Evolutionary conservation across 2,329 filamentous ascomycete species (phyloP), one percentile per base, ranked within the genome.

Genomic region (Colletotrichum sp.): DNA sequence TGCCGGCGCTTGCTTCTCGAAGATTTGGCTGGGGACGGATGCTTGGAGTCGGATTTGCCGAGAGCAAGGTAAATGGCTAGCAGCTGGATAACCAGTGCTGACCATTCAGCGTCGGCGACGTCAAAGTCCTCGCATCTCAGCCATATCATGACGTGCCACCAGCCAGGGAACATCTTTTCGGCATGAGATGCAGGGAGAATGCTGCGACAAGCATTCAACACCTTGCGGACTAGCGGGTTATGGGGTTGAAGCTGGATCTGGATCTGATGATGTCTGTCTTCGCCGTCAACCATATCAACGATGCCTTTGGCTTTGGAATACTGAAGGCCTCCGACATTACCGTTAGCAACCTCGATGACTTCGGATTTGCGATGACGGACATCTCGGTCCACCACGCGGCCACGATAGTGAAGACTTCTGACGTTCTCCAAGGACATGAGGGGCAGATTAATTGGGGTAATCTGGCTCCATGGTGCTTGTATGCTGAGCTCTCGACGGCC

Each of bases 91-190:
- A 91, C 86, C 61, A 93, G 81, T 3, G 92, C 90, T 6, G 92
- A 93, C 93, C 93, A 96, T 81, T 96, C 94, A 2, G 84, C 71
- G 75, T 93, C 88, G 5, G 83, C 82, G 16, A 86, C 80, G 9
- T 84, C 79, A 6, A 87, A 83, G 6, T 87, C 84, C 70, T 88
- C 87, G 13, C 83, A 79, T 34, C 85, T 84, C 54, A 94, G 85
- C 94, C 94, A 96, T 75, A 91, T 90, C 83, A 93, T 89, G 24
- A 90, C 87, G 79, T 94, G 92, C 89, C 93, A 94, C 93, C 94
- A 96, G 3, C 89, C 91, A 12, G 92, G 88, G 70, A 94, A 84
- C 12, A 95, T 83, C 31, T 86, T 93, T 84, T 86, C 92, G 74
- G 84, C 90, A 54, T 89, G 86, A 1, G 87, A 85, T 24, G 90